A percentile compares a stretch with the other conserved stretches of the same genome.
phyloP scores from a whole-genome alignment of 2,329 filamentous ascomycete species.

The Venturiaceae sp. region DNA sequence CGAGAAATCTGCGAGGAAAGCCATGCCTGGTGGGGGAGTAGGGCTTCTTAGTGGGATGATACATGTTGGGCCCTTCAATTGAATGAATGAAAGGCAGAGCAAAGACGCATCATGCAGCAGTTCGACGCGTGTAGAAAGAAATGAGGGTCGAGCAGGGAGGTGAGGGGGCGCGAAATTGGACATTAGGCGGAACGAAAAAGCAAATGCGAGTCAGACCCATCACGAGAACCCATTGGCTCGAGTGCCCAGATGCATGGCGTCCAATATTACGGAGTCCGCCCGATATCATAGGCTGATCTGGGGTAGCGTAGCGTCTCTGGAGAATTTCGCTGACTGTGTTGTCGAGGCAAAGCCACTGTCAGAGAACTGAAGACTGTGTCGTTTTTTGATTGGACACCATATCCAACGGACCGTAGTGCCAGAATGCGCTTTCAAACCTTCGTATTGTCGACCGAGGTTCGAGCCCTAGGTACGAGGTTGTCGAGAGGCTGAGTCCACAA shows the following conservation, averaged over 20 bases:
- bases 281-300: neutral
- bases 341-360: too few relatives aligned
- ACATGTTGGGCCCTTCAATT: neutral
- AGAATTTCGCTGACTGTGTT: too few relatives aligned
- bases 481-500: too few relatives aligned
- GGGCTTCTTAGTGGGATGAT: neutral
- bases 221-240: neutral
- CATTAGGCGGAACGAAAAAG: neutral
- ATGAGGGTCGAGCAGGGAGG: neutral
- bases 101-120: neutral
- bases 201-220: neutral
- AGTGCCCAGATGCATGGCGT: neutral
- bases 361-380: too few relatives aligned
- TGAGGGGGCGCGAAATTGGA: neutral
- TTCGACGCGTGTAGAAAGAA: neutral
- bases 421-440: too few relatives aligned
- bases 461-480: too few relatives aligned
- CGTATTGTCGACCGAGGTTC: too few relatives aligned
- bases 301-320: too few relatives aligned
- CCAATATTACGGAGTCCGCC: neutral
- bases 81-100: neutral
- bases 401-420: too few relatives aligned
- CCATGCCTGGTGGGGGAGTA: slow-evolving; percentile 1
- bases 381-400: too few relatives aligned
- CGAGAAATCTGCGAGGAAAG: neutral